A percentile compares a stretch with the other conserved stretches of the same genome.
phyloP scores from a whole-genome alignment of 2,329 filamentous ascomycete genomes.

The Ascochyta koolunga region DNA sequence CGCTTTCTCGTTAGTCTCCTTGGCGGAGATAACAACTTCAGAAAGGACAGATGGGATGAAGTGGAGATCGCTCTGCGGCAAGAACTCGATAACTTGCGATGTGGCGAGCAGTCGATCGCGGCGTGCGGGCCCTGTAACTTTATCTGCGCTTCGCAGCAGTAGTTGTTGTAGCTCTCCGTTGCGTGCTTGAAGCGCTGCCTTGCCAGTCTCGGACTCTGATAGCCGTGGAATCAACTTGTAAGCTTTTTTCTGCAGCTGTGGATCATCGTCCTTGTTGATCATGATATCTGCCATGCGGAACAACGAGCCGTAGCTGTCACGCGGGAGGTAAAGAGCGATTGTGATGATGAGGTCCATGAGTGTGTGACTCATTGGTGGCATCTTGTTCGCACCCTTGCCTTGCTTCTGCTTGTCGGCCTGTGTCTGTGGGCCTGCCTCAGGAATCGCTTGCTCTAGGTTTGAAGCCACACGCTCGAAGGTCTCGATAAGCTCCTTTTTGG shows the following conservation, averaged over 20 bases:
- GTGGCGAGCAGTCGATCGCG: constrained; percentile 87
- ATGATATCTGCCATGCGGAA: constrained; percentile 87
- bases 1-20: constrained; percentile 96
- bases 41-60: constrained; percentile 92
- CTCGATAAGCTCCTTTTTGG: constrained; percentile 76
- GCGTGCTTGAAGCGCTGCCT: constrained; percentile 75
- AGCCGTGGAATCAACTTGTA: constrained; percentile 97
- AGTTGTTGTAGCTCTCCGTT: constrained; percentile 81
- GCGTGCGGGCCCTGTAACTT: constrained; percentile 83
- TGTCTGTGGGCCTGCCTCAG: constrained; percentile 65
- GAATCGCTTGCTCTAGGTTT: constrained; percentile 78
- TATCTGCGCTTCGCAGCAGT: constrained; percentile 78
- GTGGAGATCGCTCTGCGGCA: constrained; percentile 79
- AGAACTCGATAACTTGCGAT: constrained; percentile 76
- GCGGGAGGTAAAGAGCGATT: constrained; percentile 89
- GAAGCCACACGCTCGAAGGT: constrained; percentile 87
- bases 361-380: constrained; percentile 92
- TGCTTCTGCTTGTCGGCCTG: constrained; percentile 67
- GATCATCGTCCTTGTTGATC: constrained; percentile 80
- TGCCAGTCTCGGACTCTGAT: constrained; percentile 78
- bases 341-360: constrained; percentile 97
- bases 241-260: constrained; percentile 97
- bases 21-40: constrained; percentile 94
- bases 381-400: constrained; percentile 67
- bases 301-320: constrained; percentile 80